These are phyloP conservation scores for Bocquillonia castaneifolia DNA, from an alignment of 441 rosid species.

Conservation along the genomic window DNA sequence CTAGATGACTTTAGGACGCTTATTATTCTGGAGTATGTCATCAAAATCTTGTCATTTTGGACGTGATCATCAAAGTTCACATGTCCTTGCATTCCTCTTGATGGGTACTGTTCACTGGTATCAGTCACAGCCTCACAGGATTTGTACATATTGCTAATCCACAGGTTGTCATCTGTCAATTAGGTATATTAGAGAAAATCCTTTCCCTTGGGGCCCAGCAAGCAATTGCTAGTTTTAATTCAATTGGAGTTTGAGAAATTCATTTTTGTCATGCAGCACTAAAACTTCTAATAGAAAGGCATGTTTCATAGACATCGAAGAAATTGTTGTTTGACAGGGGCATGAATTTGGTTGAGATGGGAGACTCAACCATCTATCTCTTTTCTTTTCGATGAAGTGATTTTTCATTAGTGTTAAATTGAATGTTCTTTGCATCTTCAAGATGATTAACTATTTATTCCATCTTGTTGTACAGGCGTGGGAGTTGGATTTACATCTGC, in stretches of 20 bases:
- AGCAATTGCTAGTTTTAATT: background rate
- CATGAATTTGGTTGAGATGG: background rate
- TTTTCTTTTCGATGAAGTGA: background rate
- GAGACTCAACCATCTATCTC: background rate
- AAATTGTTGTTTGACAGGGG: background rate
- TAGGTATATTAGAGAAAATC: background rate
- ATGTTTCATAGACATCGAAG: background rate
- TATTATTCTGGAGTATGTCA: background rate
- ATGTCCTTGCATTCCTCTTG: background rate
- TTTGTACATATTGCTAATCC: background rate
- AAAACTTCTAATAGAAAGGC: background rate
- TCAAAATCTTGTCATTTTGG: too few relatives aligned
- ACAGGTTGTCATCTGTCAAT: background rate
- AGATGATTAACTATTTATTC: slow-evolving; percentile 25
- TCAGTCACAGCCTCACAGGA: background rate
- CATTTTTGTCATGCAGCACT: background rate
- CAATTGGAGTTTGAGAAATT: background rate
- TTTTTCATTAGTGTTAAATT: background rate
- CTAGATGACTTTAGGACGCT: background rate
- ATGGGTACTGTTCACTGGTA: background rate
- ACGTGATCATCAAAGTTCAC: background rate
- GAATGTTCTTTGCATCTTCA: slow-evolving; percentile 7
- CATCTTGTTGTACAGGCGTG: slow-evolving; percentile 60
- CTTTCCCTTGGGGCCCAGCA: background rate
- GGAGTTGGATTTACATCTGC: slow-evolving; percentile 97